Base-by-base conservation (phyloP, 202 grass and related monocot species). In the Schoenoplectus triqueter region DNA sequence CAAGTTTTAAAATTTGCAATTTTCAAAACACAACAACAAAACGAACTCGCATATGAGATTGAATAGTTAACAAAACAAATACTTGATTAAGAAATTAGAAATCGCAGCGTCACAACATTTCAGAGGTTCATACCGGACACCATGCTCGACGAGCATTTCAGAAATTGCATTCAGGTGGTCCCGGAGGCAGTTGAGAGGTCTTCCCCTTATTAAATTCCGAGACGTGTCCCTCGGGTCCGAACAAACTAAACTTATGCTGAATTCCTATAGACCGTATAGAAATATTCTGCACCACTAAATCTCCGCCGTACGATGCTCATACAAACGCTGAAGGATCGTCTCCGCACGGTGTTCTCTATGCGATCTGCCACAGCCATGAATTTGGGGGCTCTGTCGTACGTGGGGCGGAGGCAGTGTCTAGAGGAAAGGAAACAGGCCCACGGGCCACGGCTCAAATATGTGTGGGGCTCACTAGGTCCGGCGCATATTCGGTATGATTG, bases 361-460 rank as follows among this genome's bases (percentile, higher is more conserved):
- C 31, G 31, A 31, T 31, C 31, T 31, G 0, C 2, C 46, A 4
- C n/a, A 73, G 46, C 1, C 18, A 5, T 77, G 73, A 21, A 19
- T 15, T 56, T 15, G 2, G 21, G 51, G 51, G 51, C 74, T 20
- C 31, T 31, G 31, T 41, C 13, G 39, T 59, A 54, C 8, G 64
- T 14, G 49, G 17, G 42, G 65, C 4, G 62, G 42, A 80, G 78
- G 1, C 19, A 11, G 51, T 89, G 87, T 89, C 87, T 54, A 64
- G 7, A 64, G 13, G 48, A 46, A 52, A 22, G 88, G 88, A 74
- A 83, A 85, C 88, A 89, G 88, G 88, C 61, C 83, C 88, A 89
- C 84, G 50, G 41, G 31, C 31, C 31, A 31, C 84, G 50, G 41
- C 57, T 49, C 87, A 14, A 83, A 73, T 48, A 15, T 7, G 15